phyloP scores from a whole-genome alignment of 805 yeast genomes.

The Suhomyces pyralidae region DNA sequence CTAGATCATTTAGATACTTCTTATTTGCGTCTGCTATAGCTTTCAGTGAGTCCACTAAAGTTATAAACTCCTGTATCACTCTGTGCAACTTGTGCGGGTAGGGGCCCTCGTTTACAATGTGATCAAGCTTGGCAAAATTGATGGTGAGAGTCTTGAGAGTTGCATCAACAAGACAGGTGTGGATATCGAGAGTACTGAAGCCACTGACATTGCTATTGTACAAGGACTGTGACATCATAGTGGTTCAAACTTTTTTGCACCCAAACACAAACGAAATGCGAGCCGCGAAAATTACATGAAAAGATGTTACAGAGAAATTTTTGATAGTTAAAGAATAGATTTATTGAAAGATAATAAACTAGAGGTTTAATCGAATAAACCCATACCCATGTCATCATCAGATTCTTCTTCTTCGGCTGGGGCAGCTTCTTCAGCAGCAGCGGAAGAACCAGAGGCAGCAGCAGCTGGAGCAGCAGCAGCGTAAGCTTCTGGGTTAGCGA shows the following conservation, averaged over 20 bases:
- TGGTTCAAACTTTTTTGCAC: neutral
- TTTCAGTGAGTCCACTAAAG: neutral
- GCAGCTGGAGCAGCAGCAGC: slow-evolving; percentile 99
- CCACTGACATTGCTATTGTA: neutral
- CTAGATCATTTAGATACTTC: neutral
- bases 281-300: neutral
- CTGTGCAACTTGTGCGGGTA: neutral
- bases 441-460: slow-evolving; percentile 61
- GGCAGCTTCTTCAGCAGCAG: slow-evolving; percentile 68
- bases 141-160: slow-evolving; percentile 1
- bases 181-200: neutral
- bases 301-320: neutral
- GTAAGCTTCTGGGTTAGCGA: slow-evolving; percentile 99
- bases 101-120: slow-evolving; percentile 5
- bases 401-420: slow-evolving; percentile 70
- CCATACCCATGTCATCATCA: slow-evolving; percentile 97
- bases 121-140: slow-evolving; percentile 3
- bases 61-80: neutral
- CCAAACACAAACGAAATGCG: neutral
- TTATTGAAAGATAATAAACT: neutral
- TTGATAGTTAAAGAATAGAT: neutral
- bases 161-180: neutral
- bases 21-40: neutral
- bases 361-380: slow-evolving; percentile 85
- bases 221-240: neutral